Percentiles rank a stretch among this genome's conserved stretches.
phyloP scores from a whole-genome alignment of 2,329 filamentous ascomycete species.

The Ceratocystis harringtonii region DNA sequence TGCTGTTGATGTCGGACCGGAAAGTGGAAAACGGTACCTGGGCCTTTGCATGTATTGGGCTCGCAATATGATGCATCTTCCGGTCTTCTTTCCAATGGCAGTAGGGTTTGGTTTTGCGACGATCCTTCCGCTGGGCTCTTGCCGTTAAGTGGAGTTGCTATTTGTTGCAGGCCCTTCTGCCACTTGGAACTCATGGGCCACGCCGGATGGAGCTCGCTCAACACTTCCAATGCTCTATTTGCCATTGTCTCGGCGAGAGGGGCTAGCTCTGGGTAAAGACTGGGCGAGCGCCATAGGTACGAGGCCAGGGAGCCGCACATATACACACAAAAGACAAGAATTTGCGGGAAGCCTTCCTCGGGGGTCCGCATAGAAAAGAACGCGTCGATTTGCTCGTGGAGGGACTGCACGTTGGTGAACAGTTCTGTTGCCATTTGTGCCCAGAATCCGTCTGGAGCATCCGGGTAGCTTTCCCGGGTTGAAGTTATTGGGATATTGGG shows the following conservation, averaged over 20 bases:
- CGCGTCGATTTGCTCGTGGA: constrained; percentile 27
- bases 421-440: constrained; percentile 22
- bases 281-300: constrained; percentile 23
- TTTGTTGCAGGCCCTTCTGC: constrained; percentile 19
- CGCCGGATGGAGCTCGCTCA: constrained; percentile 21
- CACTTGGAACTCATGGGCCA: constrained; percentile 21
- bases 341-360: constrained; percentile 25
- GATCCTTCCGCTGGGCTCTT: constrained; percentile 5
- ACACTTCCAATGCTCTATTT: constrained; percentile 20
- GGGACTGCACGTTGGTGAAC: constrained; percentile 25
- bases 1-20: neutral
- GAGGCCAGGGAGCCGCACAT: constrained; percentile 27
- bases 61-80: neutral
- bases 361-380: constrained; percentile 22
- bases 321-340: constrained; percentile 29
- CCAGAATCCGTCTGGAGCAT: constrained; percentile 22
- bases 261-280: constrained; percentile 21
- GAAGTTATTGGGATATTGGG: neutral
- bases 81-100: neutral
- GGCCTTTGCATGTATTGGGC: neutral
- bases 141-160: constrained; percentile 18
- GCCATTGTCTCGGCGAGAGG: constrained; percentile 22
- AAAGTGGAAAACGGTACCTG: neutral
- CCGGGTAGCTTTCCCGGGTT: constrained; percentile 12
- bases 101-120: neutral